These are phyloP conservation scores for Diaporthe sp. DNA, from an alignment of 2,329 filamentous ascomycete species.

Conservation along the genomic window DNA sequence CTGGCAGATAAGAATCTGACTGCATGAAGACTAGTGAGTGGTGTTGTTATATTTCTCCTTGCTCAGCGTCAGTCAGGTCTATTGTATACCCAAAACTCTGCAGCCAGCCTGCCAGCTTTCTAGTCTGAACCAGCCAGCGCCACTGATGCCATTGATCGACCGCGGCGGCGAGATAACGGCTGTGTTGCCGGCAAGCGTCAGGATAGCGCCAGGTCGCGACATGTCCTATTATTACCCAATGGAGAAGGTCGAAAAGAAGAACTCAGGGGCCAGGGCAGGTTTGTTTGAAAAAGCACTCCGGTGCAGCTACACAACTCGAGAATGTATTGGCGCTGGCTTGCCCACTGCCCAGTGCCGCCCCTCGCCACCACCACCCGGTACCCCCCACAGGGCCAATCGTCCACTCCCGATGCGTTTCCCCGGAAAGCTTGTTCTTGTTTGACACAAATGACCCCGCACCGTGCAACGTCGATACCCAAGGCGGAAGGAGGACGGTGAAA, in stretches of 20 bases:
- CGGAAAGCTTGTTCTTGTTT: slow-evolving; percentile 25
- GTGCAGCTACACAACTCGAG: neutral
- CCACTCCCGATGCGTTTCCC: slow-evolving; percentile 6
- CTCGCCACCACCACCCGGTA: neutral
- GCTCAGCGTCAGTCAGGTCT: no score
- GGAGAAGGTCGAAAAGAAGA: neutral
- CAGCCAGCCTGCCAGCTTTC: neutral
- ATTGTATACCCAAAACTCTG: no score
- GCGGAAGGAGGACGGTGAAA: neutral
- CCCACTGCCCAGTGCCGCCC: no score
- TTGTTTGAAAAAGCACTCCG: neutral
- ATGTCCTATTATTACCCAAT: neutral
- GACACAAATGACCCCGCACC: slow-evolving; percentile 9
- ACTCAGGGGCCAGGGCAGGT: neutral
- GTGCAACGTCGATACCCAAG: neutral
- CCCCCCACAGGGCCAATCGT: slow-evolving; percentile 14
- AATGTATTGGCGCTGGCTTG: neutral
- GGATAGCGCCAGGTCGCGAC: slow-evolving; percentile 9
- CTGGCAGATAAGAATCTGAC: no score
- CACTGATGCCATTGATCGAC: slow-evolving; percentile 6
- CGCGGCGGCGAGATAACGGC: neutral
- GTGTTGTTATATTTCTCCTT: no score
- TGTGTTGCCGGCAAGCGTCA: neutral
- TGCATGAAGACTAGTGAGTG: no score
- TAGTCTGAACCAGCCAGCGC: neutral